phyloP scores from a whole-genome alignment of 306 rosid species.

The Prunus fruticosa region DNA sequence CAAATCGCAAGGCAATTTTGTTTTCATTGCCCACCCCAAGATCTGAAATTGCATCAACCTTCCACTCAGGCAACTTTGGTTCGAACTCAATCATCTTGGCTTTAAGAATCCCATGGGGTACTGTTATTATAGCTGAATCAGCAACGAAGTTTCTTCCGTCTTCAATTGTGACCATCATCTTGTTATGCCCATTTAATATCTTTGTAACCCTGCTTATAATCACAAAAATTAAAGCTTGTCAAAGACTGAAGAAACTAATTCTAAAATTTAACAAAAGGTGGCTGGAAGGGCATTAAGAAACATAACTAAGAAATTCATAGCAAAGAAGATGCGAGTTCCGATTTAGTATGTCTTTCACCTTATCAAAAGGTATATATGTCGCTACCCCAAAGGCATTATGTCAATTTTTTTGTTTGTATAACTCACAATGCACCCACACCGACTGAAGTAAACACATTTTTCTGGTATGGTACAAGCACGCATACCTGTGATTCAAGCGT shows the following conservation, averaged over 20 bases:
- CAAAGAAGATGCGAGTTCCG: background rate
- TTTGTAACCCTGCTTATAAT: constrained; percentile 29
- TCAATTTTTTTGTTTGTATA: background rate
- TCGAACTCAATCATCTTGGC: constrained; percentile 66
- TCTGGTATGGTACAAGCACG: background rate
- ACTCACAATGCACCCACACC: background rate
- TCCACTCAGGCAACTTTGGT: constrained; percentile 71
- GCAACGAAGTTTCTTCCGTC: constrained; percentile 58
- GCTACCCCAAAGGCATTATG: background rate
- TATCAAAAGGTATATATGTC: background rate
- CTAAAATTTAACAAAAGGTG: background rate
- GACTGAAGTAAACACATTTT: background rate
- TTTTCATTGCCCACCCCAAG: constrained; percentile 84
- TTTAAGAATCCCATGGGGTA: constrained; percentile 67
- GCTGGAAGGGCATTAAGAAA: background rate
- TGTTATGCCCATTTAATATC: constrained; percentile 24
- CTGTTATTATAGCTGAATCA: constrained; percentile 41
- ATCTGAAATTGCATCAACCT: constrained; percentile 63
- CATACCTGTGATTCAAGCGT: constrained; percentile 62
- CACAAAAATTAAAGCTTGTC: background rate
- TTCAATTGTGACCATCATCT: constrained; percentile 60
- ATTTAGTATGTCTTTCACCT: background rate
- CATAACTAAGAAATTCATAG: background rate
- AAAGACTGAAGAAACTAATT: background rate
- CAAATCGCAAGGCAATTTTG: constrained; percentile 59